These are phyloP conservation scores for Penstemon newberryi DNA, from an alignment of 257 asterid genomes.

Conservation along the genomic window DNA sequence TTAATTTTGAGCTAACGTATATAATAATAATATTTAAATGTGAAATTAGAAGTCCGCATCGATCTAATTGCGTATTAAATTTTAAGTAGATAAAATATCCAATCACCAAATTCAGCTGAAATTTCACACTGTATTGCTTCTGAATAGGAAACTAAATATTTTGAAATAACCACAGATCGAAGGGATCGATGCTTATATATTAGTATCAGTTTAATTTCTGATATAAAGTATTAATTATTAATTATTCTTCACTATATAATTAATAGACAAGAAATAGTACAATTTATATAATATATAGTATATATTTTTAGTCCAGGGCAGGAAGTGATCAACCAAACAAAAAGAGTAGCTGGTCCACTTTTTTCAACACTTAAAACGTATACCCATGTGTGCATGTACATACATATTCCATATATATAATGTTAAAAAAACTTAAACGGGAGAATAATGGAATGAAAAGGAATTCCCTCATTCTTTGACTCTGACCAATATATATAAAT, in stretches of 20 bases:
- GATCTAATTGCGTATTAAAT: no score
- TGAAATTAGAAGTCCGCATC: no score
- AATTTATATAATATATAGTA: background rate
- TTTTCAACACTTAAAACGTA: constrained; percentile 10
- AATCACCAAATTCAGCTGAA: background rate
- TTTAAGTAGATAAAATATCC: no score
- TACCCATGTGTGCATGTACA: constrained; percentile 19
- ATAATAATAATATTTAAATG: no score
- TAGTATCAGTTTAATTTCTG: no score
- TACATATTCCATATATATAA: background rate
- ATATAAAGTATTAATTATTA: background rate
- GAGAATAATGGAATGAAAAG: constrained; percentile 25
- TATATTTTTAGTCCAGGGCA: background rate
- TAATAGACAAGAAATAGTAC: constrained; percentile 26
- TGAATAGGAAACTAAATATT: background rate
- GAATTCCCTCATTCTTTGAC: constrained; percentile 37
- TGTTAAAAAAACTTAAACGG: background rate
- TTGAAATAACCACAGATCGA: background rate
- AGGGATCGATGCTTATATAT: no score
- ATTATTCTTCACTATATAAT: background rate
- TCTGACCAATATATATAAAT: constrained; percentile 3
- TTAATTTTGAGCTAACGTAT: no score
- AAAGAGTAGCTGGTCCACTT: background rate
- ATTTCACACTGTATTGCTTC: background rate
- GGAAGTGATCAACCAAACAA: background rate